These are phyloP conservation scores for Coccomyxa subellipsoidea DNA, from an alignment of 163 green algal species.

Conservation along the genomic window DNA sequence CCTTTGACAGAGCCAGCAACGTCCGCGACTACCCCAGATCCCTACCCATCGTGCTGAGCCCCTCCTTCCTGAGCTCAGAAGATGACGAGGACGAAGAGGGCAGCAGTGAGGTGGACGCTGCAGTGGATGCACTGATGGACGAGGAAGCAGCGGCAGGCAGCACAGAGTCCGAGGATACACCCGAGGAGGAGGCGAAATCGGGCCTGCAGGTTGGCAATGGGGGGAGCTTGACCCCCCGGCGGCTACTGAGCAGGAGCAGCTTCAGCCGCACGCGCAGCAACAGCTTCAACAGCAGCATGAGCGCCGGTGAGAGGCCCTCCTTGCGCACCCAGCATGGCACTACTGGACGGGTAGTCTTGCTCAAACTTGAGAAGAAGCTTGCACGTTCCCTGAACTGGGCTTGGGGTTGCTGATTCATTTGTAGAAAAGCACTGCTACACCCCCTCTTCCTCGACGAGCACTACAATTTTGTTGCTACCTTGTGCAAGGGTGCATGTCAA, in stretches of 20 bases:
- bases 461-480: neutral
- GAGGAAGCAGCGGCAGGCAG: neutral
- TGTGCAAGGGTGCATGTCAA: neutral
- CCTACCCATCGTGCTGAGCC: neutral
- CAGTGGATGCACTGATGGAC: neutral
- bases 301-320: neutral
- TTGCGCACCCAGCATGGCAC: neutral
- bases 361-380: neutral
- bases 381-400: neutral
- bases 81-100: neutral
- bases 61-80: neutral
- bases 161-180: neutral
- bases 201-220: neutral
- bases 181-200: neutral
- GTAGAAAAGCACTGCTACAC: neutral
- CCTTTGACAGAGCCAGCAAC: neutral
- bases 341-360: neutral
- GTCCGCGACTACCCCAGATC: neutral
- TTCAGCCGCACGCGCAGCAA: slow-evolving; percentile 7
- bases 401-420: neutral
- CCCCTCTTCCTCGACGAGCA: neutral
- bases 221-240: neutral
- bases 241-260: neutral
- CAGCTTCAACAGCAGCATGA: neutral
- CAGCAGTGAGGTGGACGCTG: neutral